These are phyloP conservation scores for Erysimum cheiranthoides DNA, from an alignment of 345 rosid genomes.

Conservation along the genomic window DNA sequence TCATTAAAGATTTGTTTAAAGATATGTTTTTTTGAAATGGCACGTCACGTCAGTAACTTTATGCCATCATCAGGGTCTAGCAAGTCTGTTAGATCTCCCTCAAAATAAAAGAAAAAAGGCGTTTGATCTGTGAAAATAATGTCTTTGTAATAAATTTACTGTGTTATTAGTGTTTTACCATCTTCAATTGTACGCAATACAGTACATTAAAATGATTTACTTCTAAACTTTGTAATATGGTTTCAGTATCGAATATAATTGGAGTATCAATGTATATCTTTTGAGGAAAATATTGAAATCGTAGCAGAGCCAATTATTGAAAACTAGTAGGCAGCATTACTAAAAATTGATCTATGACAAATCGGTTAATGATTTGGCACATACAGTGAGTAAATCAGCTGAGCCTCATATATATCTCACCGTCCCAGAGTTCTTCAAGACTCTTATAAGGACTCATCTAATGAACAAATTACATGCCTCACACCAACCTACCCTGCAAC, in stretches of 20 bases:
- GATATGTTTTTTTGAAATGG: slow-evolving; percentile 12
- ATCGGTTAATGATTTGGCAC: slow-evolving; percentile 15
- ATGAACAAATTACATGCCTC: too few relatives aligned
- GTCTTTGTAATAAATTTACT: background rate
- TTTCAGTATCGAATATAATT: background rate
- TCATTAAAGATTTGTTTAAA: background rate
- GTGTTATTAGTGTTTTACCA: background rate
- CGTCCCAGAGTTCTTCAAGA: too few relatives aligned
- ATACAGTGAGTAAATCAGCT: background rate
- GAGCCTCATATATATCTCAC: too few relatives aligned
- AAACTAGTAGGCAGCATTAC: background rate
- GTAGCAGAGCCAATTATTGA: background rate
- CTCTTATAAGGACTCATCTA: too few relatives aligned
- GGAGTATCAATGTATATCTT: background rate
- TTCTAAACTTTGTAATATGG: background rate
- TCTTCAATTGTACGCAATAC: background rate
- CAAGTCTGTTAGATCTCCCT: too few relatives aligned
- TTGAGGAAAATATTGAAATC: background rate
- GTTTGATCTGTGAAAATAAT: too few relatives aligned
- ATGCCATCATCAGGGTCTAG: background rate
- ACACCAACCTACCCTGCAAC: too few relatives aligned
- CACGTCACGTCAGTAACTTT: background rate
- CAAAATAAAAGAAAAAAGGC: too few relatives aligned
- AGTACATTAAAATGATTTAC: slow-evolving; percentile 5
- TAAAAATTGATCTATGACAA: background rate